Base-by-base conservation (phyloP, 1,284 basidiomycete species). In the Leccinum pallidistipes region DNA sequence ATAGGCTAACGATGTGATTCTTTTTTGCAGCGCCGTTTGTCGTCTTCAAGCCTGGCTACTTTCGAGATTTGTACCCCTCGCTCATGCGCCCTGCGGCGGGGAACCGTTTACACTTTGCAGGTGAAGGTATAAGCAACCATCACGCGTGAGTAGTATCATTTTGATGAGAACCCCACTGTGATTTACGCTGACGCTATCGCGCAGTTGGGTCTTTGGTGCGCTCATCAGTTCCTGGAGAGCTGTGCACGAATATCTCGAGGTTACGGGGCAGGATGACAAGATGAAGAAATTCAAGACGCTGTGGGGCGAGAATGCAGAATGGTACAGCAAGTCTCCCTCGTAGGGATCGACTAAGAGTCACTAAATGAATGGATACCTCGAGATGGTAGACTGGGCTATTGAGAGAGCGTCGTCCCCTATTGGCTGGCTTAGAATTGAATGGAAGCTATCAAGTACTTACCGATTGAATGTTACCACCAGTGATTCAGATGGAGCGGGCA, bases 301-400 rank as follows among this genome's bases (percentile, higher is more conserved):
- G 1, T 73, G 71, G 70, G 66, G 69, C 1, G 58, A 52, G 38
- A 73, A 64, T 31, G 5, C n/a, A 3, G 69, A 73, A 14, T 73
- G 71, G 71, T 18, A 2, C 0, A 47, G 27, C 10, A 5, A 34
- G n/a, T 18, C 43, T 18, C 18, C 18, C 5, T 18, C 43, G 2
- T 43, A 45, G 18, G 43, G 43, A 45, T 11, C n/a, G 10, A 43
- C 0, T 43, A 11, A 11, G 40, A 43, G n/a, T 9, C 9, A 43
- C 40, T 43, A 0, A 43, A n/a, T n/a, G 43, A 45, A 45, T 18
- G 43, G 5, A 45, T 3, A 11, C 18, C 43, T 45, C 3, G n/a
- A 43, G 40, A 43, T 18, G n/a, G 18, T 45, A 18, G 12, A 43
- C n/a, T 43, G n/a, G 40, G 40, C 40, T 43, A 43, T 43, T 43